Percentiles rank a stretch among this genome's conserved stretches.
These are phyloP conservation scores for Cucumis sativus DNA, from an alignment of 306 rosid genomes.

Conservation along the genomic window Cucumber_9930_V3 NC_026655.2:21888001-21888500, in stretches of 20 bases:
- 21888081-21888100: background rate
- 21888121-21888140: background rate
- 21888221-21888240: constrained; percentile 14
- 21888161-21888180: constrained; percentile 25
- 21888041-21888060: background rate
- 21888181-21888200: constrained; percentile 29
- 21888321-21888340: constrained; percentile 40
- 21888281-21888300: constrained; percentile 13
- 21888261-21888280: background rate
- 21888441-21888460: constrained; percentile 34
- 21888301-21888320: constrained; percentile 55
- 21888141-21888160: background rate
- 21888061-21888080: background rate
- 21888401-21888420: constrained; percentile 20
- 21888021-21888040: background rate
- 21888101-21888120: background rate
- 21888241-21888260: background rate
- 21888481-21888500: constrained; percentile 47
- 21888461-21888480: constrained; percentile 28
- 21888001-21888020: constrained; percentile 17
- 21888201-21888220: constrained; percentile 45
- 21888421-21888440: constrained; percentile 23
- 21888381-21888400: constrained; percentile 54
- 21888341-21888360: background rate
- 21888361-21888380: constrained; percentile 17